Evolutionary conservation across 208 protist genomes (phyloP), one percentile per base, ranked within the genome.

Genomic region (Naegleria fowleri): DNA sequence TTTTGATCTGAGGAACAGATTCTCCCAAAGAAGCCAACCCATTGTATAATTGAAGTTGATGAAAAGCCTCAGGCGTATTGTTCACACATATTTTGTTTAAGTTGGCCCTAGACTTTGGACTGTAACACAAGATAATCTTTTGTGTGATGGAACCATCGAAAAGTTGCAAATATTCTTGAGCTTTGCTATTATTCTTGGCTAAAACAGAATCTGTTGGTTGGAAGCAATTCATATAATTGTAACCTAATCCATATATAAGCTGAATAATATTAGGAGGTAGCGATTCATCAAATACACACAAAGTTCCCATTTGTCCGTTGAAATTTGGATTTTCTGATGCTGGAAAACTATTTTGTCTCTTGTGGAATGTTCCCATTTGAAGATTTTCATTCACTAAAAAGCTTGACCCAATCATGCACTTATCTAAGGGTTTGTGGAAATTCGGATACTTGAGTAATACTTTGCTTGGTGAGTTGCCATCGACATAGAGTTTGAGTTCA

Each of bases 261-360:
- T 67, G 29, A 33, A 91, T 88, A 15, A n/a, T 39, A 13, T 40
- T 40, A 22, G 41, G 41, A n/a, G 36, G 38, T 40, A 91, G 29
- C 0, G 51, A 29, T 5, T 91, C 90, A n/a, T 79, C 29, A 48
- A 91, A 91, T 43, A 91, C 6, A 76, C 75, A 91, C 39, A 91
- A 83, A 40, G 33, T 36, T n/a, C 58, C 90, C 15, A 91, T 91
- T 91, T 91, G 90, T 48, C 90, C 90, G n/a, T 51, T 55, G 29
- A 90, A 84, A 16, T 52, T 51, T 25, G 33, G 36, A 36, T 29
- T 55, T 84, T 90, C 41, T 1, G 15, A 29, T 25, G 55, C 6
- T 51, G 0, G 11, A 29, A 15, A 29, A 67, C 55, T 67, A 29
- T 15, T 29, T 67, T 67, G 55, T 67, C 55, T 15, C 55, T 67